These are phyloP conservation scores for Pyricularia pennisetigena DNA, from an alignment of 2,329 filamentous ascomycete species.

Conservation along the genomic window DNA sequence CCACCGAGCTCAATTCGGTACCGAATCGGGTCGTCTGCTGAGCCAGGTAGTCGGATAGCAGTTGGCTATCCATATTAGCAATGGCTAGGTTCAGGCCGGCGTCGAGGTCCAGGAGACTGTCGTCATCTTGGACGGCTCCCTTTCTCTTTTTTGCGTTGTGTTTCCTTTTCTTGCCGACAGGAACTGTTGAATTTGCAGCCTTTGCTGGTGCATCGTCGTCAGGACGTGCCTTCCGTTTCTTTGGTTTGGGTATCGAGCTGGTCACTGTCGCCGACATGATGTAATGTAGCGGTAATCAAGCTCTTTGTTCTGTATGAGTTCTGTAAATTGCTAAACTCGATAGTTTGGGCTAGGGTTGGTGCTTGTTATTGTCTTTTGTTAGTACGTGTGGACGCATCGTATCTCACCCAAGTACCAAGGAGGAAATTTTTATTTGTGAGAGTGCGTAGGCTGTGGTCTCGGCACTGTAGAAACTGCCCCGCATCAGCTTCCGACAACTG, in stretches of 20 bases:
- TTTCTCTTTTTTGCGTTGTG: constrained; percentile 14
- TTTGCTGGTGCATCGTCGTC: constrained; percentile 15
- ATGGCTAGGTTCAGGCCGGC: constrained; percentile 73
- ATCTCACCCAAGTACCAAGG: background rate
- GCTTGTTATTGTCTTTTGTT: background rate
- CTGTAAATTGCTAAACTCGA: background rate
- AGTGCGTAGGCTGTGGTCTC: background rate
- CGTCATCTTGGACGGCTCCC: constrained; percentile 25
- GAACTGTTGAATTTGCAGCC: constrained; percentile 11
- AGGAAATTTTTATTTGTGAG: background rate
- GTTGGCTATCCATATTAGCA: constrained; percentile 68
- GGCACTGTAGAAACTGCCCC: background rate
- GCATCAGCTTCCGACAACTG: background rate
- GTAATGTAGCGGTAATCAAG: background rate
- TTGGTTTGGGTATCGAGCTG: constrained; percentile 9
- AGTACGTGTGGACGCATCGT: background rate
- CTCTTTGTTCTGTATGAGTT: background rate
- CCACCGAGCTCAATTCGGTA: constrained; percentile 69
- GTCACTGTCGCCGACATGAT: background rate
- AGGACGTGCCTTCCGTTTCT: constrained; percentile 35
- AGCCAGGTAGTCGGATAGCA: constrained; percentile 78
- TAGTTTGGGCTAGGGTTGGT: background rate
- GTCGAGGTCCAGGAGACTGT: constrained; percentile 53
- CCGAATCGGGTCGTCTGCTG: constrained; percentile 72
- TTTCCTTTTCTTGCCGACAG: constrained; percentile 43